Conservation (phyloP, 225 moss, liverwort and hornwort genomes). For the Bryoerythrophyllum caledonicum region DNA sequence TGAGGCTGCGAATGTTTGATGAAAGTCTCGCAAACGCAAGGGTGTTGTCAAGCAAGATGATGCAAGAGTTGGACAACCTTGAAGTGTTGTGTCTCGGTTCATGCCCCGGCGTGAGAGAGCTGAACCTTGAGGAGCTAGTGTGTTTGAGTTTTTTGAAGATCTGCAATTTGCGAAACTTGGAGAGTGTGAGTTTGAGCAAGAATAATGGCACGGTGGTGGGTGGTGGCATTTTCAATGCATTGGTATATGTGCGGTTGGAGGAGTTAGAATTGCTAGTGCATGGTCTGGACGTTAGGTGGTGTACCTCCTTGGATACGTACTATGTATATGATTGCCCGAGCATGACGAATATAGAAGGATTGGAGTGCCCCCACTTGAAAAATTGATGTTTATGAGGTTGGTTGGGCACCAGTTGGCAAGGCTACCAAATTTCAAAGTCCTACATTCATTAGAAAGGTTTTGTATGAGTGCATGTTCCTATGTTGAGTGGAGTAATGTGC, state of each 20-base stretch:
- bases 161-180: fast-evolving
- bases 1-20: background rate
- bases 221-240: background rate
- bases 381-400: fast-evolving
- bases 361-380: background rate
- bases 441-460: background rate
- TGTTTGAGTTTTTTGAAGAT: background rate
- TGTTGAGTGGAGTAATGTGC: background rate
- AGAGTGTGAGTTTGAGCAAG: background rate
- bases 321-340: background rate
- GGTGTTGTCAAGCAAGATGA: background rate
- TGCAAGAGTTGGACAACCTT: slow-evolving; percentile 5
- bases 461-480: fast-evolving
- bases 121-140: background rate
- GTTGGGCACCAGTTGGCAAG: background rate
- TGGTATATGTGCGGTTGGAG: background rate
- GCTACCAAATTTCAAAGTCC: background rate
- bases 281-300: background rate
- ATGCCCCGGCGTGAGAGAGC: background rate
- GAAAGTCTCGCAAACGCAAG: background rate
- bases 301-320: background rate
- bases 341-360: background rate
- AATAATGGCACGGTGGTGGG: background rate
- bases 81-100: background rate
- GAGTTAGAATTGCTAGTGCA: background rate